Percentiles rank a stretch among this genome's conserved stretches.
phyloP scores from a whole-genome alignment of 2,329 filamentous ascomycete genomes.

The Sporothrix schenckii region DNA sequence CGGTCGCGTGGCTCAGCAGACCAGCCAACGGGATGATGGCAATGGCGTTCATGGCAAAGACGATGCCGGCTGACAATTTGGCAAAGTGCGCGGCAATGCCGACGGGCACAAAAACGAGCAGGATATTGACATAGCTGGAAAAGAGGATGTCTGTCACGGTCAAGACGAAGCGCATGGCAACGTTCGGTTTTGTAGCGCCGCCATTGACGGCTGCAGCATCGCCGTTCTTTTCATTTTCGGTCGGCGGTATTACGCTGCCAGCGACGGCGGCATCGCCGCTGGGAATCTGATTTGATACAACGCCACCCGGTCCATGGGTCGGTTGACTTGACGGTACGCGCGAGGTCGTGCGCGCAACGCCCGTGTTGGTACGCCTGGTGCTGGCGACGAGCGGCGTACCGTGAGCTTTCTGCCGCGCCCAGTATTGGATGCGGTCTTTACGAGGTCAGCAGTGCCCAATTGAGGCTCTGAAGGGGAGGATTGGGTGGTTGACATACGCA shows the following conservation, averaged over 20 bases:
- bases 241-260: background rate
- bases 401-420: conserved; percentile 41
- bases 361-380: background rate
- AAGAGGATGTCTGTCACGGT: conserved; percentile 57
- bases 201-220: background rate
- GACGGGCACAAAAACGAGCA: conserved; percentile 71
- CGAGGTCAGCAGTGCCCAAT: background rate
- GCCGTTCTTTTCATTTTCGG: conserved; percentile 31
- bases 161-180: conserved; percentile 47
- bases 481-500: conserved; percentile 18
- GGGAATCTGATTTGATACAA: background rate
- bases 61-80: conserved; percentile 44
- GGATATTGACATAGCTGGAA: conserved; percentile 65
- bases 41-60: conserved; percentile 66
- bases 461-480: background rate
- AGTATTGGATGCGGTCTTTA: conserved; percentile 41
- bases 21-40: conserved; percentile 85
- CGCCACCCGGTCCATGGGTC: conserved; percentile 9
- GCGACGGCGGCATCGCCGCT: background rate
- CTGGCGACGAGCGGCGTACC: conserved; percentile 36
- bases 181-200: conserved; percentile 32
- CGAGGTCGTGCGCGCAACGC: background rate
- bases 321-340: conserved; percentile 9
- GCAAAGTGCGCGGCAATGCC: conserved; percentile 60
- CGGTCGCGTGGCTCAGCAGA: conserved; percentile 80